Conservation (phyloP, 1,139 yeast species). For the Protomyces macrosporus region DNA sequence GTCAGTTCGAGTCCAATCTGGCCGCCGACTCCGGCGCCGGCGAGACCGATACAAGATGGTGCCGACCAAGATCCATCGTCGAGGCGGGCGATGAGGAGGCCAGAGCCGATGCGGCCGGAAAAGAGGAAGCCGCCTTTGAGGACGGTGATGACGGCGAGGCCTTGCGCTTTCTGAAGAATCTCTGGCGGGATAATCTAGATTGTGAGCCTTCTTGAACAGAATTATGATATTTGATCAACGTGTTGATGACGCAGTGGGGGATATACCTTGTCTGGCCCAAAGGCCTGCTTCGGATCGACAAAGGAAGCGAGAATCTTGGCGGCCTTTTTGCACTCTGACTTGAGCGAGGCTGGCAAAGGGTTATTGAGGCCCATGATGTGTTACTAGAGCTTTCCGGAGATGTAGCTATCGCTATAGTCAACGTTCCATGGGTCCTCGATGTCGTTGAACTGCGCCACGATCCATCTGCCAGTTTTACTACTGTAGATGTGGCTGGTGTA, state of each 20-base stretch:
- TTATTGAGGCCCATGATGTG: conserved; percentile 70
- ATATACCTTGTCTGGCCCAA: conserved; percentile 43
- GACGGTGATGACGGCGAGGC: conserved; percentile 84
- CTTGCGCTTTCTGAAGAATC: conserved; percentile 82
- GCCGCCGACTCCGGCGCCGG: conserved; percentile 89
- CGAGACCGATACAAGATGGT: conserved; percentile 90
- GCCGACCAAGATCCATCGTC: conserved; percentile 98
- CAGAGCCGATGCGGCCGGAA: conserved; percentile 96
- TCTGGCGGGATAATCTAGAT: conserved; percentile 64
- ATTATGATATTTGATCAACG: not conserved
- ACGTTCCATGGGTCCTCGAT: too few relatives aligned
- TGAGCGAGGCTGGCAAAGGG: conserved; percentile 88
- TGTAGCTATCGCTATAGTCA: not conserved
- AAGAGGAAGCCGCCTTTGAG: conserved; percentile 80
- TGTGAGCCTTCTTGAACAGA: not conserved
- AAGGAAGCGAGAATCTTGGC: conserved; percentile 22
- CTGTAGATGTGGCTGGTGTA: not conserved
- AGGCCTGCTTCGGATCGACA: conserved; percentile 27
- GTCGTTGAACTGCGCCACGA: too few relatives aligned
- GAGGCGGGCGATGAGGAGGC: conserved; percentile 85
- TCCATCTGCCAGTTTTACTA: too few relatives aligned
- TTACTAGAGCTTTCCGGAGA: not conserved
- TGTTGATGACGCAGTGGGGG: not conserved
- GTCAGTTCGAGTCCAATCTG: conserved; percentile 95
- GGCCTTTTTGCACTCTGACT: conserved; percentile 90